phyloP scores from a whole-genome alignment of 1,284 basidiomycete species.

The Marasmius tenuissimus region DNA sequence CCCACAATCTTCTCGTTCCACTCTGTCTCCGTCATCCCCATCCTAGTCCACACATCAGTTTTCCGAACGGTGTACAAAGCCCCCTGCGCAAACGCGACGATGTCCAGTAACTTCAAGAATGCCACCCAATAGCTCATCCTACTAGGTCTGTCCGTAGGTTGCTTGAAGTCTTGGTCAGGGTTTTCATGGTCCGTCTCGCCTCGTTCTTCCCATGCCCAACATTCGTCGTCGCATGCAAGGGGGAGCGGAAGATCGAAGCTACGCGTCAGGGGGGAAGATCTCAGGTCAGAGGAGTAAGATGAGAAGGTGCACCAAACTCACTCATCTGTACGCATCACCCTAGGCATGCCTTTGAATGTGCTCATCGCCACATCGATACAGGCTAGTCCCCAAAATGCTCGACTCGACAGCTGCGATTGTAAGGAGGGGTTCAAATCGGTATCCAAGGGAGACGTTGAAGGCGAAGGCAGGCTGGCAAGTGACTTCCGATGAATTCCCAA shows the following conservation, averaged over 20 bases:
- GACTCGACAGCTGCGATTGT: constrained; percentile 6
- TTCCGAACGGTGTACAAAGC: background rate
- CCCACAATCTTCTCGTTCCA: constrained; percentile 8
- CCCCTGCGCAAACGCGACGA: constrained; percentile 8
- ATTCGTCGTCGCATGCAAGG: constrained; percentile 15
- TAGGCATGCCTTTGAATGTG: constrained; percentile 5
- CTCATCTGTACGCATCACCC: constrained; percentile 6
- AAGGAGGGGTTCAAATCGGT: background rate
- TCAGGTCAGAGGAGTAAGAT: background rate
- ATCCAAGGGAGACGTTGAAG: background rate
- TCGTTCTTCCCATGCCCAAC: constrained; percentile 11
- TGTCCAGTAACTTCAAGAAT: constrained; percentile 8
- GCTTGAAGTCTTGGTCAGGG: constrained; percentile 12
- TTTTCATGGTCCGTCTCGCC: too few species aligned
- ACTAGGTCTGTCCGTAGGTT: constrained; percentile 9
- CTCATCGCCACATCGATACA: constrained; percentile 4
- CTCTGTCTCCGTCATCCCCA: background rate
- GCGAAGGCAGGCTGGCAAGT: too few species aligned
- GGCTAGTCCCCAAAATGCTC: constrained; percentile 7
- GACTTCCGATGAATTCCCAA: constrained; percentile 26
- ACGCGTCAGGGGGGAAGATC: background rate
- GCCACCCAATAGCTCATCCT: background rate
- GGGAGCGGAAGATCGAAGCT: constrained; percentile 12
- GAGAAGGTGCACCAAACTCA: background rate
- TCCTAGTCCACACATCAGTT: too few species aligned